Evolutionary conservation across 2,329 filamentous ascomycete species (phyloP), one percentile per base, ranked within the genome.

Genomic region (Trichophyton rubrum): DNA sequence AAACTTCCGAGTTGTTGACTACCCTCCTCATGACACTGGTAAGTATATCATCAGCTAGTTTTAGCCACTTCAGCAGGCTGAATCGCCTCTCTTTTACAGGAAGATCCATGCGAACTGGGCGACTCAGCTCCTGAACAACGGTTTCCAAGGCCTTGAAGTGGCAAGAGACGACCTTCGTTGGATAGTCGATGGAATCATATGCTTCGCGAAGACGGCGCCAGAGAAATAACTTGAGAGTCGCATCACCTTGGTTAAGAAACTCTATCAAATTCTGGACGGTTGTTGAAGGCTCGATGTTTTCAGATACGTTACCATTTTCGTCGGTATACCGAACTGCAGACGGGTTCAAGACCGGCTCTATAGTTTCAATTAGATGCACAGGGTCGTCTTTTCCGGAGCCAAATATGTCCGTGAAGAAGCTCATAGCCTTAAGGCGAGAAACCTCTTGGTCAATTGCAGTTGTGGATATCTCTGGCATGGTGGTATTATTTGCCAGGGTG

Each of bases 121-220:
- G 77, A 66, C 85, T 85, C 7, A 90, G 76, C 63, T 93, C 87
- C 20, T 77, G 78, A 2, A 93, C 79, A 20, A 97, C 83, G 67
- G 91, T 86, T 70, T 95, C 89, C 56, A 97, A 89, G 65, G 88
- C 89, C 66, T 88, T 86, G 33, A 99, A 78, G 62, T 89, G 83
- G 72, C 91, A 97, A 0, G 89, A 95, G 33, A 96, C 84, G 13
- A 93, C 85, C 71, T 96, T 96, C 0, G 92, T 90, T 0, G 83
- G 77, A 67, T 96, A 96, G 6, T 88, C 83, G 63, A 99, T 95
- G 6, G 82, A 83, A 59, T 85, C 81, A 68, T 99, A 99, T 0
- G 93, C 92, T 64, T 93, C 88, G 41, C 89, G 86, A n/a, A 99
- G 80, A 58, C 90, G 85, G 63, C 88, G 86, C 93, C 93, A 99